A percentile compares a stretch with the other conserved stretches of the same genome.
These are phyloP conservation scores for Galerina sulciceps DNA, from an alignment of 768 basidiomycete genomes.

Conservation along the genomic window DNA sequence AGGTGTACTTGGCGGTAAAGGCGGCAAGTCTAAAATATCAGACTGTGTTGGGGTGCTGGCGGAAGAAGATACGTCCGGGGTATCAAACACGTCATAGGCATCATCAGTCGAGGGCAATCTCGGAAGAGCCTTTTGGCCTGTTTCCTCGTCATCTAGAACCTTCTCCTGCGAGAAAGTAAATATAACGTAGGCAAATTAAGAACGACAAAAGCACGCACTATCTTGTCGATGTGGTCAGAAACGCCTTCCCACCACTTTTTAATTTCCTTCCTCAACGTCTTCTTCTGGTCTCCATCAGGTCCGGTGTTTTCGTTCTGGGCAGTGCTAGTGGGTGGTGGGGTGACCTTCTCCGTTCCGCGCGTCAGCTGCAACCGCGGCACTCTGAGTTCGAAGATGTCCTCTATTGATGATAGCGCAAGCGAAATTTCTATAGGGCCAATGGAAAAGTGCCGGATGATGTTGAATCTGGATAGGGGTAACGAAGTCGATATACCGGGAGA, in stretches of 20 bases:
- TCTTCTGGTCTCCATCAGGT: slow-evolving; percentile 46
- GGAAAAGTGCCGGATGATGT: slow-evolving; percentile 48
- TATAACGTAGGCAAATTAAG: neutral
- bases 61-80: neutral
- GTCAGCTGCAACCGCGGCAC: slow-evolving; percentile 65
- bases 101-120: slow-evolving; percentile 63
- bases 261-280: slow-evolving; percentile 60
- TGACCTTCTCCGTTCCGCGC: slow-evolving; percentile 25
- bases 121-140: slow-evolving; percentile 55
- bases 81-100: slow-evolving; percentile 42
- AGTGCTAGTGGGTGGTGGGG: slow-evolving; percentile 11
- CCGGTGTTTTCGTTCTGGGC: neutral
- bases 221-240: slow-evolving; percentile 59
- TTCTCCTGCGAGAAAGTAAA: slow-evolving; percentile 44
- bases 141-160: slow-evolving; percentile 32
- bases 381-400: slow-evolving; percentile 64
- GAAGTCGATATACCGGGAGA: slow-evolving; percentile 23
- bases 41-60: too few species aligned
- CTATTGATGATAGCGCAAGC: slow-evolving; percentile 47
- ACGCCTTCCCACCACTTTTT: slow-evolving; percentile 70
- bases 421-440: slow-evolving; percentile 36
- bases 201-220: slow-evolving; percentile 44
- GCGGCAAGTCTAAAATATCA: neutral
- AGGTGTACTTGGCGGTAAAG: slow-evolving; percentile 24
- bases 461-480: slow-evolving; percentile 36